Conservation (phyloP, 192 early-diverging fungal species). For the Coemansia biformis region DNA sequence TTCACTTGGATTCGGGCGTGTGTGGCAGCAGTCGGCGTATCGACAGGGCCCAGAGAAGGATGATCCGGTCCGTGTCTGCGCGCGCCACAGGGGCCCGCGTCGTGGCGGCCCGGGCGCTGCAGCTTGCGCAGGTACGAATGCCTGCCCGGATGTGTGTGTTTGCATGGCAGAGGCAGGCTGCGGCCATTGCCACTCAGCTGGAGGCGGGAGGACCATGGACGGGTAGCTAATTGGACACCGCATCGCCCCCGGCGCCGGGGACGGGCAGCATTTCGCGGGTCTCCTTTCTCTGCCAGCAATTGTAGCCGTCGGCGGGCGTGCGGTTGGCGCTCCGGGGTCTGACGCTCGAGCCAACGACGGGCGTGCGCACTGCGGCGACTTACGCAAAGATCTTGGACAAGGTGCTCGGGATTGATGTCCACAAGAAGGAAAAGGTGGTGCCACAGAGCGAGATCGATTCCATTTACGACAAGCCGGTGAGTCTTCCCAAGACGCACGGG, state of each 20-base stretch:
- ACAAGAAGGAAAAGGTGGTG: conserved; percentile 16
- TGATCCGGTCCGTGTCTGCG: conserved; percentile 5
- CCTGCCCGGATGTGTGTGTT: too few relatives aligned
- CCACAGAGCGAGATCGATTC: conserved; percentile 14
- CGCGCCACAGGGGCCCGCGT: too few relatives aligned
- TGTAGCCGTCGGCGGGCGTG: too few relatives aligned
- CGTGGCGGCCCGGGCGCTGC: neutral
- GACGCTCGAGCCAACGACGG: neutral
- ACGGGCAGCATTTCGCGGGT: too few relatives aligned
- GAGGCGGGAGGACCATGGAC: too few relatives aligned
- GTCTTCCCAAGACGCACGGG: conserved; percentile 56
- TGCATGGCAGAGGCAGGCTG: too few relatives aligned
- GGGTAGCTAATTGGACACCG: too few relatives aligned
- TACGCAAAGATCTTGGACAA: conserved; percentile 44
- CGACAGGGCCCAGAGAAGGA: neutral
- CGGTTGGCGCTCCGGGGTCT: too few relatives aligned
- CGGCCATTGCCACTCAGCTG: too few relatives aligned
- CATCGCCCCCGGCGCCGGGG: too few relatives aligned
- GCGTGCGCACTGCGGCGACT: conserved; percentile 15
- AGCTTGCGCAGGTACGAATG: too few relatives aligned
- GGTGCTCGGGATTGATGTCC: conserved; percentile 36
- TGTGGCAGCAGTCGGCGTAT: neutral
- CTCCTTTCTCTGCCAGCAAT: too few relatives aligned
- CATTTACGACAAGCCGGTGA: conserved; percentile 17
- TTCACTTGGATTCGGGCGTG: conserved; percentile 1